A percentile compares a stretch with the other conserved stretches of the same genome.
Evolutionary conservation across 2,329 filamentous ascomycete species (phyloP).

Genomic region (Sporothrix brasiliensis): DNA sequence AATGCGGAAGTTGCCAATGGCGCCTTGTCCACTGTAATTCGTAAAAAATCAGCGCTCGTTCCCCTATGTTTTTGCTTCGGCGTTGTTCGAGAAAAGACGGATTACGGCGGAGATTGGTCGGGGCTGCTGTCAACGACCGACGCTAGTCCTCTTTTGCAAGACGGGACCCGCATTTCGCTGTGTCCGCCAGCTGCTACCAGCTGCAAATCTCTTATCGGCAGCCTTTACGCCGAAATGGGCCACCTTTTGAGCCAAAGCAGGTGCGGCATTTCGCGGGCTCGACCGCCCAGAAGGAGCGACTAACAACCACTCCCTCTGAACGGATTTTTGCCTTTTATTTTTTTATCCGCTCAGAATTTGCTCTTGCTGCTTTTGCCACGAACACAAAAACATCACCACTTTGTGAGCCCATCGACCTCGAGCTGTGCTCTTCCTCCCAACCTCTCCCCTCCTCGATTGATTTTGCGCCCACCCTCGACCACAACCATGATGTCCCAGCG

Average conservation of each 20-base stretch:
- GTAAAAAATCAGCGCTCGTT: slow-evolving; percentile 22
- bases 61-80: slow-evolving; percentile 14
- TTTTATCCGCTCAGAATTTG: slow-evolving; percentile 26
- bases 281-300: slow-evolving; percentile 4
- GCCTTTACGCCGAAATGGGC: slow-evolving; percentile 27
- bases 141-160: slow-evolving; percentile 26
- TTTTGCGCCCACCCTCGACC: slow-evolving; percentile 32
- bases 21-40: neutral
- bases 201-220: slow-evolving; percentile 27
- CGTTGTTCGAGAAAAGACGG: slow-evolving; percentile 29
- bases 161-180: neutral
- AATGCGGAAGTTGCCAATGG: slow-evolving; percentile 28
- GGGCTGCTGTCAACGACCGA: slow-evolving; percentile 30
- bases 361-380: slow-evolving; percentile 28
- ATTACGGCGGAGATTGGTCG: slow-evolving; percentile 37
- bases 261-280: slow-evolving; percentile 31
- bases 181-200: slow-evolving; percentile 16
- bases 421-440: slow-evolving; percentile 10
- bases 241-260: neutral
- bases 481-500: slow-evolving; percentile 61
- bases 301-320: slow-evolving; percentile 26
- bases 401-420: neutral
- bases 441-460: slow-evolving; percentile 21
- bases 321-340: slow-evolving; percentile 25
- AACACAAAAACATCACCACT: slow-evolving; percentile 17